Evolutionary conservation across 176 grass and related monocot genomes (phyloP).

Genomic region (Aegilops speltoides): DNA sequence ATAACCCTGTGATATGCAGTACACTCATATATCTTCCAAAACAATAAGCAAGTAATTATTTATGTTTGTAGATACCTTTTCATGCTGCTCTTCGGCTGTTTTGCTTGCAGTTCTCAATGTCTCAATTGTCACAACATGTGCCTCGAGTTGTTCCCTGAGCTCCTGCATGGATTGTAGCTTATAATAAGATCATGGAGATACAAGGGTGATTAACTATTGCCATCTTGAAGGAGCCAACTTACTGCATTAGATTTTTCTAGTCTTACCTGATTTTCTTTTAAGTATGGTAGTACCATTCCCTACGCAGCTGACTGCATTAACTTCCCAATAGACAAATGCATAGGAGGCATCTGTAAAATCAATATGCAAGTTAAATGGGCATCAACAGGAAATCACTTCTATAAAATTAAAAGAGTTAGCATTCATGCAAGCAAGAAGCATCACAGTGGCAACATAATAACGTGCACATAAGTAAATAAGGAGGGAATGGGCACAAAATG

Average conservation of each 20-base stretch:
- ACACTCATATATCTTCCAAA: not conserved
- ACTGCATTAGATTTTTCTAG: slow-evolving; percentile 92
- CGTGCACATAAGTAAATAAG: not conserved
- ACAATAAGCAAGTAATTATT: not conserved
- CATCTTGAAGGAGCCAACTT: slow-evolving; percentile 39
- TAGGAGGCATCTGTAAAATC: slow-evolving; percentile 66
- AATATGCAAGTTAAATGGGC: slow-evolving; percentile 5
- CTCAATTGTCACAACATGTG: slow-evolving; percentile 84
- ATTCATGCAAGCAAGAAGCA: not conserved
- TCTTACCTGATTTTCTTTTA: slow-evolving; percentile 88
- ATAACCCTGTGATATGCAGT: not conserved
- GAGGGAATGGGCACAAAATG: not conserved
- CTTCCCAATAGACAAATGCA: slow-evolving; percentile 91
- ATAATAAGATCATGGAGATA: slow-evolving; percentile 17
- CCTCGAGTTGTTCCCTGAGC: slow-evolving; percentile 92
- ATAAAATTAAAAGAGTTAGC: not conserved
- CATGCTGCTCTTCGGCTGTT: slow-evolving; percentile 51
- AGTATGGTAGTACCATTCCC: slow-evolving; percentile 44
- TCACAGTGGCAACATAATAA: not conserved
- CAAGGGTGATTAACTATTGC: not conserved
- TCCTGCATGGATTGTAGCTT: slow-evolving; percentile 57
- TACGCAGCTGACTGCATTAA: slow-evolving; percentile 31
- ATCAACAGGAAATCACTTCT: not conserved
- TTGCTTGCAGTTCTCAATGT: slow-evolving; percentile 61
- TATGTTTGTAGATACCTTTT: slow-evolving; percentile 57